These are phyloP conservation scores for Exserohilum turcica DNA, from an alignment of 2,329 filamentous ascomycete species.

Conservation along the genomic window DNA sequence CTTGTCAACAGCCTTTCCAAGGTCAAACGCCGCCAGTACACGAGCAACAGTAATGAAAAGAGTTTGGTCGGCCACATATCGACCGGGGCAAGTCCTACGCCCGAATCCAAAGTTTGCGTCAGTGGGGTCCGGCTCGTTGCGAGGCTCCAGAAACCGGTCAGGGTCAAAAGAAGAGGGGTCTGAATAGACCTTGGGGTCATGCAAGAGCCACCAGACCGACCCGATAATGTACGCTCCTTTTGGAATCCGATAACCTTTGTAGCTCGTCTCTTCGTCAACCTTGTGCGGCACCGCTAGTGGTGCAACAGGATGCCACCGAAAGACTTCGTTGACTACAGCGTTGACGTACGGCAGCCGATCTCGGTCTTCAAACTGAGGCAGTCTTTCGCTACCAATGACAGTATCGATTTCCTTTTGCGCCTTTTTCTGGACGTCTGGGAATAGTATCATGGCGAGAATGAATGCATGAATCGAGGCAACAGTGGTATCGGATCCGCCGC, in stretches of 20 bases:
- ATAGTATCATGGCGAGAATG: background rate
- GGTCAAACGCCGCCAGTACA: background rate
- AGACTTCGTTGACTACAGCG: background rate
- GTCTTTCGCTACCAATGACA: background rate
- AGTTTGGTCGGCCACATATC: background rate
- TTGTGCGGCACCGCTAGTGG: background rate
- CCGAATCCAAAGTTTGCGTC: background rate
- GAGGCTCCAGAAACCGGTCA: background rate
- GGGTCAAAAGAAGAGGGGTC: background rate
- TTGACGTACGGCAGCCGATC: background rate
- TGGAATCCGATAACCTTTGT: background rate
- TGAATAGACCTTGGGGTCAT: background rate
- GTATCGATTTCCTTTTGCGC: background rate
- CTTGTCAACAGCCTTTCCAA: background rate
- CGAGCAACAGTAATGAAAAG: background rate
- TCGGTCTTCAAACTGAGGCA: background rate
- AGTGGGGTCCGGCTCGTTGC: background rate
- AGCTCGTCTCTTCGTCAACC: background rate
- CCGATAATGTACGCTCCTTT: background rate
- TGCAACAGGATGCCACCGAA: background rate
- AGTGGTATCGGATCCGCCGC: background rate
- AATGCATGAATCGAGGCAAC: background rate
- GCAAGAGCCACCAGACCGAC: background rate
- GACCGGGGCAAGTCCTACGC: background rate
- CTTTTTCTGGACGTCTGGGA: background rate